Evolutionary conservation across 2,329 filamentous ascomycete species (phyloP).

Genomic region (Macrophomina tecta): DNA sequence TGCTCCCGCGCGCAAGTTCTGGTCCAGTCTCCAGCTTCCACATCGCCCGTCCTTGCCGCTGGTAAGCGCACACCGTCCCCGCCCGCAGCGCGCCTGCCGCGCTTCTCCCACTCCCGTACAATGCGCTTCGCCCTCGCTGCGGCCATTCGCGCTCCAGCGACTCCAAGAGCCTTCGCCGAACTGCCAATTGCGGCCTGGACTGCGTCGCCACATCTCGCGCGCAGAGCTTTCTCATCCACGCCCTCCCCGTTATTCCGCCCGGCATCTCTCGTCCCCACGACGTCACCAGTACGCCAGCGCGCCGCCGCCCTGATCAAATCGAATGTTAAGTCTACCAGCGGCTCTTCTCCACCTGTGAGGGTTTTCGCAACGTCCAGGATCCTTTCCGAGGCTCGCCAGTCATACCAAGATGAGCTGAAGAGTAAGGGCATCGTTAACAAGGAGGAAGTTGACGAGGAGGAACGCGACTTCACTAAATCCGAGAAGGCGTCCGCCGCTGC

Average conservation of each 20-base stretch:
- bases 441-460: constrained; percentile 54
- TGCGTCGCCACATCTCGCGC: neutral
- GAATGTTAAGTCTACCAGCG: neutral
- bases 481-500: constrained; percentile 87
- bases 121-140: constrained; percentile 36
- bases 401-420: constrained; percentile 48
- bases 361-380: constrained; percentile 11
- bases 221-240: constrained; percentile 6
- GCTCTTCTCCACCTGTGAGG: neutral
- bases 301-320: constrained; percentile 10
- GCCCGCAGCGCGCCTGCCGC: constrained; percentile 21
- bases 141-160: constrained; percentile 42
- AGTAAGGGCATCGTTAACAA: constrained; percentile 43
- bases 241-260: constrained; percentile 11
- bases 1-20: constrained; percentile 21
- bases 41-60: constrained; percentile 22
- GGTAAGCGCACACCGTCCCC: constrained; percentile 10
- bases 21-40: constrained; percentile 2
- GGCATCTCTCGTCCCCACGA: constrained; percentile 15
- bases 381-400: constrained; percentile 34
- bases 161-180: constrained; percentile 31
- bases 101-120: constrained; percentile 32
- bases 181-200: constrained; percentile 21
- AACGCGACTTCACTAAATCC: constrained; percentile 70
- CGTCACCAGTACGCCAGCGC: constrained; percentile 15